phyloP scores from a whole-genome alignment of 192 early-diverging fungal species.

The Linnemannia zychae region DNA sequence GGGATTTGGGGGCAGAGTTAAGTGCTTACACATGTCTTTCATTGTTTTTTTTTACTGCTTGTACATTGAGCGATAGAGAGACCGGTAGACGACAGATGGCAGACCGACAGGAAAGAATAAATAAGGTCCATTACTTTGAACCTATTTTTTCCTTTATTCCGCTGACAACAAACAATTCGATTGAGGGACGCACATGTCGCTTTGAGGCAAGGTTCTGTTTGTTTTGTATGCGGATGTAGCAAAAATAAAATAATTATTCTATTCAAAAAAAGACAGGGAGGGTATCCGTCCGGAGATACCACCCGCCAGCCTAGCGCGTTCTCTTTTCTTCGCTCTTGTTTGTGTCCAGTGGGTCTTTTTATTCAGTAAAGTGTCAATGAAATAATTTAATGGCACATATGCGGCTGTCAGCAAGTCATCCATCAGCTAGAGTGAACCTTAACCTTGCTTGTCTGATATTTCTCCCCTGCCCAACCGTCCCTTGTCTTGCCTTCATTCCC shows the following conservation, averaged over 20 bases:
- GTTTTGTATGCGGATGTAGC: background rate
- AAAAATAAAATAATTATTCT: constrained; percentile 4
- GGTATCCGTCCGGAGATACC: constrained; percentile 8
- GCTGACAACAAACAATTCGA: background rate
- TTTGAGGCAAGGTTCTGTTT: constrained; percentile 3
- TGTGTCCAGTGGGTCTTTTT: background rate
- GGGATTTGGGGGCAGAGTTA: background rate
- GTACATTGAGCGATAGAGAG: background rate
- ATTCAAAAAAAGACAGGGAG: background rate
- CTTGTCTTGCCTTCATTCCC: background rate
- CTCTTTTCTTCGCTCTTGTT: no score
- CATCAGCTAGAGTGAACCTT: background rate
- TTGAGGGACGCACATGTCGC: constrained; percentile 4
- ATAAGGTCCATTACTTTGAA: background rate
- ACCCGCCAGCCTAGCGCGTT: background rate
- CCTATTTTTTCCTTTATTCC: background rate
- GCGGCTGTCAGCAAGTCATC: background rate
- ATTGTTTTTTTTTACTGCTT: no score
- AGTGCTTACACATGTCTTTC: constrained; percentile 2
- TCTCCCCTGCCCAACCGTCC: background rate
- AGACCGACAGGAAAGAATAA: background rate
- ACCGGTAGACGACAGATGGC: background rate
- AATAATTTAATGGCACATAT: background rate
- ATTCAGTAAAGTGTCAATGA: constrained; percentile 2
- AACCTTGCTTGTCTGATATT: constrained; percentile 11